phyloP scores from a whole-genome alignment of 169 alveolate genomes.

The Eimeria sp. region DNA sequence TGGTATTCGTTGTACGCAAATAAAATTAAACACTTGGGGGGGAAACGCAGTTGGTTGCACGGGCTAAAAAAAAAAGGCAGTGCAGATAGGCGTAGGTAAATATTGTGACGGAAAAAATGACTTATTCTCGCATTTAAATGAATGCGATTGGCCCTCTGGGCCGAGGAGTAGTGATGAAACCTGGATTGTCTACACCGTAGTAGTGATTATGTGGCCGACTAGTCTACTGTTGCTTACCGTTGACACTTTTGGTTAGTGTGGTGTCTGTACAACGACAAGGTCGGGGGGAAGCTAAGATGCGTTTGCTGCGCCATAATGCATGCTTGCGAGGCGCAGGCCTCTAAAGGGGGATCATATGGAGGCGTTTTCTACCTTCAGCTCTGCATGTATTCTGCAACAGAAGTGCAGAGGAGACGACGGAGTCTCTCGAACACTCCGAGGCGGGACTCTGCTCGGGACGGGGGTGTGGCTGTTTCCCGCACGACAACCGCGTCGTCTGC shows the following conservation, averaged over 20 bases:
- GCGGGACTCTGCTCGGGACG: slow-evolving; percentile 49
- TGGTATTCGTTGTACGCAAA: background rate
- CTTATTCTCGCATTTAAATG: background rate
- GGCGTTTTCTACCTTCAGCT: slow-evolving; percentile 22
- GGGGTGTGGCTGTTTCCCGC: background rate
- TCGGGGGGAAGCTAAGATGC: background rate
- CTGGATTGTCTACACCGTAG: background rate
- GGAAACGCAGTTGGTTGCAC: background rate
- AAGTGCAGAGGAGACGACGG: slow-evolving; percentile 69
- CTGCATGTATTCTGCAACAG: slow-evolving; percentile 75
- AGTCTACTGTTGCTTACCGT: background rate
- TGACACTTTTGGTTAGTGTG: background rate
- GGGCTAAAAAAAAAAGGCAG: background rate
- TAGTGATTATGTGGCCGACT: background rate
- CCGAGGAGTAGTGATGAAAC: background rate
- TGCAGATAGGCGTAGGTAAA: background rate
- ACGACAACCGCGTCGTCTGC: slow-evolving; percentile 46
- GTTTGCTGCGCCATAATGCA: background rate
- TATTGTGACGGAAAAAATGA: background rate
- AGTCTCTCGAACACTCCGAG: slow-evolving; percentile 27
- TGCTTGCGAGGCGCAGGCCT: too few species aligned
- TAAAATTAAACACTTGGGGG: background rate
- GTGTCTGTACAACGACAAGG: background rate
- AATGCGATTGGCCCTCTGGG: background rate
- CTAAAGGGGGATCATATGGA: background rate